Base-by-base conservation (phyloP, 2,329 filamentous ascomycete genomes). In the Periconia sp. region DNA sequence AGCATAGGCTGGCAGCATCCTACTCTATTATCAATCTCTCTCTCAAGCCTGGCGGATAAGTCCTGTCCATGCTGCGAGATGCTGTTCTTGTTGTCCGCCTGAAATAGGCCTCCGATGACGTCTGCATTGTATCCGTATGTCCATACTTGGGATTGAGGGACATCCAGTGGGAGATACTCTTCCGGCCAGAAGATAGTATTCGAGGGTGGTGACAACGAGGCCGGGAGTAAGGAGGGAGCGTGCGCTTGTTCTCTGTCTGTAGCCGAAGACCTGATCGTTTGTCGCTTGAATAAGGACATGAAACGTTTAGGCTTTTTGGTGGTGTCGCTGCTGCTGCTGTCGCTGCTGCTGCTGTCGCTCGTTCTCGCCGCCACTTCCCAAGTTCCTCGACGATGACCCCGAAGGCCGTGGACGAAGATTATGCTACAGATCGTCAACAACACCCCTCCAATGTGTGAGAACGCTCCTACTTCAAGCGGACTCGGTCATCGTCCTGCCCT, bases 121-220 rank as follows among this genome's bases (percentile, higher is more conserved):
- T 72, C 63, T 12, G 69, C 69, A 42, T 73, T 64, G 50, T 73
- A 73, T 29, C 71, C 70, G 43, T 72, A 74, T 16, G 68, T 72
- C 66, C 64, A 71, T 22, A 72, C 47, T 43, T 62, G 57, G 25
- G 69, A 70, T n/a, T 68, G 48, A 18, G 61, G 65, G 10, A 72
- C 46, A 48, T 72, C 68, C 12, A 48, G 19, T 12, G 50, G 25
- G 15, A 74, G 63, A 33, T 61, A 67, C 16, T 72, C 61, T 12
- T 59, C 40, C 3, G 68, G 69, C 69, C 66, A 74, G 48, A 70
- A 73, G 30, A 54, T 30, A 9, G 32, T 36, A 25, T 32, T 34
- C 17, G 38, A 25, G 11, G 26, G 24, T 25, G 29, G 30, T 31
- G 31, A 39, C 29, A 32, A 37, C 13, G 32, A 36, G n/a, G n/a